Evolutionary conservation across 2,329 filamentous ascomycete genomes (phyloP).

Genomic region (Phaeosphaeriaceae sp.): DNA sequence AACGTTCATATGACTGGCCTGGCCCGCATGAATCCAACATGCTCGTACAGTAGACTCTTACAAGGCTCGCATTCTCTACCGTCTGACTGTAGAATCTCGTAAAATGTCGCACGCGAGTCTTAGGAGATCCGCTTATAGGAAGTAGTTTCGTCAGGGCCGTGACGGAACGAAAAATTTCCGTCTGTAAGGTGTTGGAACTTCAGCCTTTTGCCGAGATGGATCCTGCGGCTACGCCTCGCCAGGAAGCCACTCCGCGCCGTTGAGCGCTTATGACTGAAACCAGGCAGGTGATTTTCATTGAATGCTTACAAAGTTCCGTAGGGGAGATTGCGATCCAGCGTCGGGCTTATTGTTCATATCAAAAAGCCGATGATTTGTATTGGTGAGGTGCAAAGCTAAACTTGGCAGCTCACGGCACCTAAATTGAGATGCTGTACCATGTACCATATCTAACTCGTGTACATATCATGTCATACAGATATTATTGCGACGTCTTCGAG

Average conservation of each 20-base stretch:
- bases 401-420: constrained; percentile 9
- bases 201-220: constrained; percentile 23
- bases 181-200: constrained; percentile 19
- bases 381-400: constrained; percentile 17
- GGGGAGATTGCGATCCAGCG: constrained; percentile 23
- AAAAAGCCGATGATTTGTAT: constrained; percentile 33
- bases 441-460: constrained; percentile 13
- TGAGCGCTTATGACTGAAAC: constrained; percentile 20
- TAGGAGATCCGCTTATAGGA: constrained; percentile 19
- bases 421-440: background rate
- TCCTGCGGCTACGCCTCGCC: constrained; percentile 24
- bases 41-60: background rate
- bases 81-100: constrained; percentile 23
- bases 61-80: constrained; percentile 18
- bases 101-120: constrained; percentile 21
- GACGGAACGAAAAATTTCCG: constrained; percentile 42
- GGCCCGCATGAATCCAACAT: constrained; percentile 6
- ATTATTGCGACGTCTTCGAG: constrained; percentile 38
- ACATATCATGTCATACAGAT: constrained; percentile 18
- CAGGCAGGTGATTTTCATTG: constrained; percentile 27
- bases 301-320: constrained; percentile 19
- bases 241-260: constrained; percentile 26
- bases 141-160: constrained; percentile 18
- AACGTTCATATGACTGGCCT: constrained; percentile 4
- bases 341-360: constrained; percentile 20